Conservation (phyloP, 73 alveolate species). For the Tetrahymena elliotti region DNA sequence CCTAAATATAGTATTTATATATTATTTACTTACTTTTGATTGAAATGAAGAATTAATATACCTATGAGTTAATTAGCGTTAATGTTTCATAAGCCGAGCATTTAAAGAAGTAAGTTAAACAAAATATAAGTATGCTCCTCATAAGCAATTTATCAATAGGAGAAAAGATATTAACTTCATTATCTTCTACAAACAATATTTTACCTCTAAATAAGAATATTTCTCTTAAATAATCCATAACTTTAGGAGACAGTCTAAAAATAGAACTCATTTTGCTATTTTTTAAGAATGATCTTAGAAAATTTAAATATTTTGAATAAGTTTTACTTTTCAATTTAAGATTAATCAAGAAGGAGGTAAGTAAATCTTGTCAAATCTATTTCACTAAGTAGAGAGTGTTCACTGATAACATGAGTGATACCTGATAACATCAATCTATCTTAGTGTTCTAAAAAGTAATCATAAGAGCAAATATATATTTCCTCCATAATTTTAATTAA, state of each 20-base stretch:
- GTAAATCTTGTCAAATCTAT: slow-evolving; percentile 51
- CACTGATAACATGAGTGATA: slow-evolving; percentile 71
- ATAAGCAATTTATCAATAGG: slow-evolving; percentile 44
- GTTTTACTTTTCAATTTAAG: slow-evolving; percentile 34
- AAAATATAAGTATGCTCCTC: slow-evolving; percentile 66
- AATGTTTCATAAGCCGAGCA: slow-evolving; percentile 88
- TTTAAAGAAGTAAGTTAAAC: slow-evolving; percentile 63
- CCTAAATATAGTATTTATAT: not conserved
- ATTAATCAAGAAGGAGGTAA: slow-evolving; percentile 46
- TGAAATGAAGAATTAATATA: slow-evolving; percentile 37
- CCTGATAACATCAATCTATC: slow-evolving; percentile 47
- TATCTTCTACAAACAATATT: slow-evolving; percentile 82
- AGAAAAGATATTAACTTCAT: not conserved
- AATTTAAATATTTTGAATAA: slow-evolving; percentile 14
- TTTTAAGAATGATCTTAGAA: not conserved
- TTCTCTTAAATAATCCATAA: slow-evolving; percentile 81
- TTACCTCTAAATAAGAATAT: slow-evolving; percentile 83
- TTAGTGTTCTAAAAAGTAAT: slow-evolving; percentile 31
- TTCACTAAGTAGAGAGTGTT: slow-evolving; percentile 40
- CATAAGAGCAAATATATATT: slow-evolving; percentile 25
- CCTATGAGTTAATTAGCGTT: slow-evolving; percentile 51
- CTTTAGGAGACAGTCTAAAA: slow-evolving; percentile 57
- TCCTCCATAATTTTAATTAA: slow-evolving; percentile 50
- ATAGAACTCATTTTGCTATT: slow-evolving; percentile 38
- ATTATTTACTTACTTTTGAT: not conserved